Evolutionary conservation across 495 filamentous ascomycete genomes (phyloP), one percentile per base, ranked within the genome.

Genomic region (Trichoderma erinaceum): DNA sequence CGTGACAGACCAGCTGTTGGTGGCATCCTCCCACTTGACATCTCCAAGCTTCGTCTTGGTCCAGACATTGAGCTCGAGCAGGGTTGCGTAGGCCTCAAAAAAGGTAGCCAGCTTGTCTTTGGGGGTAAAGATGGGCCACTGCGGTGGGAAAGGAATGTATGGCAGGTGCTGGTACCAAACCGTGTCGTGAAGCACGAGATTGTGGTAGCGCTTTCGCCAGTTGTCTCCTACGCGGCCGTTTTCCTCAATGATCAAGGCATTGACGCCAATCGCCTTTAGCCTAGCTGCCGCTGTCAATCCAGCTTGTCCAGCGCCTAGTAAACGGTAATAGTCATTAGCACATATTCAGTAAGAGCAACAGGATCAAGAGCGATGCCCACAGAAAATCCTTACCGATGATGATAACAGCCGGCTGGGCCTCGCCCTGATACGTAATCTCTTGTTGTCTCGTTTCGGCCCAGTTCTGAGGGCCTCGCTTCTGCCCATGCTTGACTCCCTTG

Each of bases 71-170:
- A 95, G 81, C 71, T 95, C 91, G n/a, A 93, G 78, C 32, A 86
- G 70, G 43, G 85, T 85, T 63, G 85, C 90, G 70, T 95, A 95
- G 2, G 81, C 80, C 58, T 92, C 88, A 72, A 93, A 87, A 81
- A 89, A 94, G 44, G 91, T 87, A 18, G 87, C 91, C 0, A 93
- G 80, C 69, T 93, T 93, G 74, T 93, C 90, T 72, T 93, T 93
- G 1, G 91, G 90, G 1, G 89, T 90, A 73, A 89, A 91, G 32
- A 88, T 63, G 0, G 86, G 86, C 89, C 90, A 93, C 68, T 77
- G 78, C 0, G 81, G 68, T 13, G 91, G 90, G 70, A 93, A 93
- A 0, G 80, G 77, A 1, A 93, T 61, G 75, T 92, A 93, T 1
- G 90, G 88, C 74, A 92, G 73, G 72, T 92, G 89, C 72, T 92